These are phyloP conservation scores for Lichtheimia hyalospora DNA, from an alignment of 371 early-diverging fungal genomes.

Conservation along the genomic window DNA sequence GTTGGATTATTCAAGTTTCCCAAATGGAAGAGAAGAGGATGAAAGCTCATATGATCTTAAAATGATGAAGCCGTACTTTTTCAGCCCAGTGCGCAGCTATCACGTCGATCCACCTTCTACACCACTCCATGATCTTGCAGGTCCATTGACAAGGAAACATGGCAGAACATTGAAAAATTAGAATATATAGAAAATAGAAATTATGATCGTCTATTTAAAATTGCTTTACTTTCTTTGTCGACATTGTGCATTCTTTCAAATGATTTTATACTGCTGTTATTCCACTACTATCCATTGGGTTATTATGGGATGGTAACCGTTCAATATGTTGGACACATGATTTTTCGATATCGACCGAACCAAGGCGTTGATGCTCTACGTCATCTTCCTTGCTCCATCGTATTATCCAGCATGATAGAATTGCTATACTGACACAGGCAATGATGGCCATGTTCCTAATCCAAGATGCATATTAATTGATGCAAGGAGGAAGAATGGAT, in stretches of 20 bases:
- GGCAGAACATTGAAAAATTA: neutral
- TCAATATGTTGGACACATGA: too few relatives aligned
- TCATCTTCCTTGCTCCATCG: slow-evolving; percentile 20
- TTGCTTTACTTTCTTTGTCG: too few relatives aligned
- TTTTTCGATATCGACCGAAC: too few relatives aligned
- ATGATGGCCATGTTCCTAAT: slow-evolving; percentile 44
- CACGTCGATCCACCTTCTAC: slow-evolving; percentile 18
- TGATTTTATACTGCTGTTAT: neutral
- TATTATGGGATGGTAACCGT: neutral
- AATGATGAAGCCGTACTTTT: slow-evolving; percentile 44
- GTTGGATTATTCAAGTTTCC: slow-evolving; percentile 47
- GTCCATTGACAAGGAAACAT: neutral
- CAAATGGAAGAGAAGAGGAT: slow-evolving; percentile 20
- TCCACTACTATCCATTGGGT: neutral
- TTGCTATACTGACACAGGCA: slow-evolving; percentile 27
- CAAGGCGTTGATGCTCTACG: too few relatives aligned
- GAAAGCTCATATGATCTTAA: slow-evolving; percentile 35
- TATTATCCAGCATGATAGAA: slow-evolving; percentile 32
- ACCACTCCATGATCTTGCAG: neutral
- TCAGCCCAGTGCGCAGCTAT: slow-evolving; percentile 43
- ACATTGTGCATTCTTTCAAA: too few relatives aligned
- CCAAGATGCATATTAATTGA: neutral
- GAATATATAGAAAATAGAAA: too few relatives aligned
- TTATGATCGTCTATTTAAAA: too few relatives aligned
- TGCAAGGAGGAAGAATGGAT: too few relatives aligned